A percentile compares a stretch with the other conserved stretches of the same genome.
Conservation (phyloP, 2,329 filamentous ascomycete genomes). For the Ustilaginoidea virens region DNA sequence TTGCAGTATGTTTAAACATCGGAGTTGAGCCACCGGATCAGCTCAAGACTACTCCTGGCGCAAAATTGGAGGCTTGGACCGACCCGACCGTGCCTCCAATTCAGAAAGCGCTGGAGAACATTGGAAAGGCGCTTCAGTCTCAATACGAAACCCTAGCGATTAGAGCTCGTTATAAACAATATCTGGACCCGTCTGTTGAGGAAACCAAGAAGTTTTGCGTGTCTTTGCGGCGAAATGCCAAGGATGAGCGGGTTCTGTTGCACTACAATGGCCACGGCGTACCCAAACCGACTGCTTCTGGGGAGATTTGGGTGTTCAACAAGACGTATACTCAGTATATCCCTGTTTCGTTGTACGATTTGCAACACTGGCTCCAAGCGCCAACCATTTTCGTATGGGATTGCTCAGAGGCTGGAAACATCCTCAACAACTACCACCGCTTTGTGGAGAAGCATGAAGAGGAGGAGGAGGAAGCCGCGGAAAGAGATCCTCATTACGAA, state of each 20-base stretch:
- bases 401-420: conserved; percentile 91
- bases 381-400: conserved; percentile 97
- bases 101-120: conserved; percentile 79
- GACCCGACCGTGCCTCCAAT: conserved; percentile 72
- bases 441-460: conserved; percentile 91
- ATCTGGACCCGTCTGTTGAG: conserved; percentile 89
- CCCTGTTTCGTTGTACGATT: conserved; percentile 83
- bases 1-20: conserved; percentile 91
- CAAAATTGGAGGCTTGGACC: conserved; percentile 92
- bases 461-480: conserved; percentile 64
- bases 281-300: conserved; percentile 84
- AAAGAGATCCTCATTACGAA: conserved; percentile 67
- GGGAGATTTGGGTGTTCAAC: conserved; percentile 99
- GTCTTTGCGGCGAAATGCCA: conserved; percentile 77
- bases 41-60: conserved; percentile 84
- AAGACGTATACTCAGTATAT: conserved; percentile 99
- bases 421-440: conserved; percentile 84
- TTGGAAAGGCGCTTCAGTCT: conserved; percentile 87
- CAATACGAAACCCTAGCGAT: conserved; percentile 95
- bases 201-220: conserved; percentile 95
- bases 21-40: conserved; percentile 96
- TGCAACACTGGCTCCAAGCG: conserved; percentile 90
- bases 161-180: conserved; percentile 93
- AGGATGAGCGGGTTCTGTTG: conserved; percentile 90
- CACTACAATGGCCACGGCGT: conserved; percentile 99